Conservation (phyloP, 1,139 yeast genomes). For the Hemisphaericaspora xylofermentans region DNA sequence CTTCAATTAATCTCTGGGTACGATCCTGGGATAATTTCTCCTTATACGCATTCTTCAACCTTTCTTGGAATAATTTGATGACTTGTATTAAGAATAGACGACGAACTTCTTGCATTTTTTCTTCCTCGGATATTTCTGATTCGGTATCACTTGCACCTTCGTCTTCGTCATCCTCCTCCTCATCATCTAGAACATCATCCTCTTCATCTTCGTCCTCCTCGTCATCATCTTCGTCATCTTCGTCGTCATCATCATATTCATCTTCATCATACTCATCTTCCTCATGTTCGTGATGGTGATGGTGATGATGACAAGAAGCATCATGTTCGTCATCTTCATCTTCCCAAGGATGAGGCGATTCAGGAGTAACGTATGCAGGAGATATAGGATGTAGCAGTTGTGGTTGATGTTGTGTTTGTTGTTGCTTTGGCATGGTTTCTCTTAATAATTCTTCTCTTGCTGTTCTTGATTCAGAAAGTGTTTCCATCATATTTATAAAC, state of each 20-base stretch:
- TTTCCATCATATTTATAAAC: constrained; percentile 77
- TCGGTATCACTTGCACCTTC: constrained; percentile 37
- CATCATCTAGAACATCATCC: constrained; percentile 33
- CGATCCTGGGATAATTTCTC: constrained; percentile 75
- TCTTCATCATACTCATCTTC: constrained; percentile 20
- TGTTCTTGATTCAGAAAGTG: constrained; percentile 58
- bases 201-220: constrained; percentile 28
- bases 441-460: constrained; percentile 45
- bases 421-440: constrained; percentile 13
- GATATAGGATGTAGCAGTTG: constrained; percentile 4
- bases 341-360: constrained; percentile 18
- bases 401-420: constrained; percentile 2
- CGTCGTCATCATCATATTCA: constrained; percentile 23
- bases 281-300: constrained; percentile 12
- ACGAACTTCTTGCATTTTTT: constrained; percentile 72
- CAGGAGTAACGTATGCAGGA: background rate
- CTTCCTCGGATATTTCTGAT: constrained; percentile 57
- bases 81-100: constrained; percentile 72
- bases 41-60: constrained; percentile 69
- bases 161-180: constrained; percentile 31
- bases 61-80: constrained; percentile 68
- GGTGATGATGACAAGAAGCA: constrained; percentile 7
- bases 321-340: constrained; percentile 24
- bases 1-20: constrained; percentile 69
- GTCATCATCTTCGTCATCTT: constrained; percentile 25